Conservation (phyloP, 371 early-diverging fungal genomes). For the Mucor ambiguus region DNA sequence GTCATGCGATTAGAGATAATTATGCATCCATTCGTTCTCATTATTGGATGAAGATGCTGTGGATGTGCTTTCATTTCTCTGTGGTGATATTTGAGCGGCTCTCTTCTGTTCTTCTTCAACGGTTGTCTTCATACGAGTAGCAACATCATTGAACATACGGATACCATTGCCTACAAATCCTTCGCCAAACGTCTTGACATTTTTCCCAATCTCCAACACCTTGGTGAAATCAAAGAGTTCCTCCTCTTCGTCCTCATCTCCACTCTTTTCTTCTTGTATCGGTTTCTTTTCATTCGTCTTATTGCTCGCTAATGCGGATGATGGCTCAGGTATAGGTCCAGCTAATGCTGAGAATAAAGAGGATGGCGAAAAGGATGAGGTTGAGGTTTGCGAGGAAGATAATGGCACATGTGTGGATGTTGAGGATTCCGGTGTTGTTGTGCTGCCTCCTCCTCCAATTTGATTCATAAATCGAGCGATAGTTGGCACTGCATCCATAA, state of each 20-base stretch:
- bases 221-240: slow-evolving; percentile 48
- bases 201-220: slow-evolving; percentile 45
- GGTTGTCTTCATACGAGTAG: slow-evolving; percentile 30
- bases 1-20: neutral
- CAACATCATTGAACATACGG: slow-evolving; percentile 44
- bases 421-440: neutral
- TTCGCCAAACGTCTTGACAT: slow-evolving; percentile 34
- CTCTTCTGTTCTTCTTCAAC: neutral
- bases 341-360: slow-evolving; percentile 40
- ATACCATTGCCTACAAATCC: slow-evolving; percentile 40
- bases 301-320: neutral
- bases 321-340: slow-evolving; percentile 25
- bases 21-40: slow-evolving; percentile 7
- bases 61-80: neutral
- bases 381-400: neutral
- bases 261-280: slow-evolving; percentile 11
- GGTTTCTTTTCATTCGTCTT: neutral
- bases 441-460: slow-evolving; percentile 13
- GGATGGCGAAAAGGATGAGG: slow-evolving; percentile 30
- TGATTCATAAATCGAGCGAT: slow-evolving; percentile 38
- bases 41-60: neutral
- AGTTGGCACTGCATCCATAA: slow-evolving; percentile 32
- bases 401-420: neutral
- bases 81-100: neutral
- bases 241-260: slow-evolving; percentile 30